A percentile compares a stretch with the other conserved stretches of the same genome.
Conservation (phyloP, 345 rosid species). For the Rhizophora mangle region DNA sequence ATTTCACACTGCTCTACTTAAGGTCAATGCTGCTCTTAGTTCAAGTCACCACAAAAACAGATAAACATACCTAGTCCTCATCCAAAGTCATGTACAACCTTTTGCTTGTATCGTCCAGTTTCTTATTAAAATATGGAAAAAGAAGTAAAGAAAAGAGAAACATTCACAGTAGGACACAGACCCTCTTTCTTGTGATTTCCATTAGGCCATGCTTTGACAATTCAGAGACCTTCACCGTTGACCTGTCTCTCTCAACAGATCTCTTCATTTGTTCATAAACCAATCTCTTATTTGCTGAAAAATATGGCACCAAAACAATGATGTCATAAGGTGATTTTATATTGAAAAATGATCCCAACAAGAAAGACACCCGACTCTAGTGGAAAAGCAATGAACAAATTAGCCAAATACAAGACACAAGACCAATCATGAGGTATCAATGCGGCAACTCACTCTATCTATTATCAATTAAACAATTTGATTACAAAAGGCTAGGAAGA, state of each 20-base stretch:
- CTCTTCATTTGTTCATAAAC: constrained; percentile 90
- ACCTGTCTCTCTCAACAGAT: constrained; percentile 90
- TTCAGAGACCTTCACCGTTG: constrained; percentile 86
- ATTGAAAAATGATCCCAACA: background rate
- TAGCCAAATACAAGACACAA: background rate
- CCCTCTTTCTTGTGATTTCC: constrained; percentile 99
- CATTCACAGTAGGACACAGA: constrained; percentile 29
- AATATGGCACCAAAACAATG: constrained; percentile 10
- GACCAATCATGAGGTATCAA: background rate
- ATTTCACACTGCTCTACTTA: background rate
- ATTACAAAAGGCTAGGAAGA: background rate
- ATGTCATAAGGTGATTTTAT: background rate
- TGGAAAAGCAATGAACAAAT: background rate
- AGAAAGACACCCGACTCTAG: background rate
- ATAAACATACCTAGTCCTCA: background rate
- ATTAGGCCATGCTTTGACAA: constrained; percentile 91
- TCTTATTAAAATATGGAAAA: background rate
- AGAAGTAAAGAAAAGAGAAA: constrained; percentile 17
- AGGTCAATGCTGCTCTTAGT: background rate
- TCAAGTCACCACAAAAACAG: background rate
- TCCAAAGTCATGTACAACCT: too few relatives aligned
- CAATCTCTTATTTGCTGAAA: constrained; percentile 83
- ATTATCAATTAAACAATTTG: too few relatives aligned
- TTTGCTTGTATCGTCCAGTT: background rate
- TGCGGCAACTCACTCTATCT: background rate